Conservation (phyloP, 306 rosid species). For the Vigna nakashimae region DNA sequence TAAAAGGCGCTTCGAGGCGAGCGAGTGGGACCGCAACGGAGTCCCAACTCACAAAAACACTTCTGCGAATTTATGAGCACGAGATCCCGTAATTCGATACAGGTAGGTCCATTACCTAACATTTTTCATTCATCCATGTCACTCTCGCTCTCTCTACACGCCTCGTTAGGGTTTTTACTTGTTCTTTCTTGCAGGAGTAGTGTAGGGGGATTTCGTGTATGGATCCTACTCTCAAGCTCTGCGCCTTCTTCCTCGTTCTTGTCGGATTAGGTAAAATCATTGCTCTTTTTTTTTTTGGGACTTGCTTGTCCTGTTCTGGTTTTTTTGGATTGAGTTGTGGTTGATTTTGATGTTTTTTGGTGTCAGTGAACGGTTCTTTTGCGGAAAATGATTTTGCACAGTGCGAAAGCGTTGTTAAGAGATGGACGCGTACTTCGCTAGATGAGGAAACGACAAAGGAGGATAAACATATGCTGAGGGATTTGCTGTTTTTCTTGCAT, state of each 20-base stretch:
- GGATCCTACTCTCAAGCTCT: constrained; percentile 68
- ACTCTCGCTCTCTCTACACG: neutral
- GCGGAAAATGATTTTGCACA: constrained; percentile 53
- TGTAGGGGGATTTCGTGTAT: constrained; percentile 62
- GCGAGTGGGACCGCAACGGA: constrained; percentile 52
- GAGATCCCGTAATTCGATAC: constrained; percentile 63
- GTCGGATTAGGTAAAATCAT: constrained; percentile 63
- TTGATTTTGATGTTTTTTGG: constrained; percentile 20
- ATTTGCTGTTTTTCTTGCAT: constrained; percentile 90
- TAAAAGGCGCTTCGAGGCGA: constrained; percentile 32
- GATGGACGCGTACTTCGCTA: constrained; percentile 77
- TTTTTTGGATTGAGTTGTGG: neutral
- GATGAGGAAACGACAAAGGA: constrained; percentile 54
- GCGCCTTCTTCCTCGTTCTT: constrained; percentile 54
- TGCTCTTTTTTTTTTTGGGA: neutral
- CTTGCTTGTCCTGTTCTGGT: neutral
- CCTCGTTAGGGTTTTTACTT: constrained; percentile 36
- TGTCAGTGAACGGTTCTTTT: constrained; percentile 55
- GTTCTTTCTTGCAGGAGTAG: constrained; percentile 43
- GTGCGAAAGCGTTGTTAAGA: constrained; percentile 77
- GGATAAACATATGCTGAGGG: constrained; percentile 75
- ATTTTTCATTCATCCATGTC: neutral
- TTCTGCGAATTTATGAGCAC: constrained; percentile 69
- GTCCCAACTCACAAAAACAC: constrained; percentile 49
- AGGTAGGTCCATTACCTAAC: constrained; percentile 52